Base-by-base conservation (phyloP, 768 basidiomycete species). In the Russula abietina region DNA sequence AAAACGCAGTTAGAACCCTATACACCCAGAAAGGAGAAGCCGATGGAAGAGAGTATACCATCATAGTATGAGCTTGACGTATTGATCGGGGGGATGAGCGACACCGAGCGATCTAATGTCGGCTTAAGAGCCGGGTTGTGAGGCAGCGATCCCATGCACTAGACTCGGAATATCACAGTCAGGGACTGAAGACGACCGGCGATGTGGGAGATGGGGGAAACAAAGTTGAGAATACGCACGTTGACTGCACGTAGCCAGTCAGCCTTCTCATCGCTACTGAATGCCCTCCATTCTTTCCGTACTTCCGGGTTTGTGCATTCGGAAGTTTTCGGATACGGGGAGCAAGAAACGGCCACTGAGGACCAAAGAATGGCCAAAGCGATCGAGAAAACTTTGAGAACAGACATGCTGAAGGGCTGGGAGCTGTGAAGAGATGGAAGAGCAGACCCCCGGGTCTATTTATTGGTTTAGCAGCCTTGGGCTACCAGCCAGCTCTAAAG, bases 191-290 rank as follows among this genome's bases (percentile, higher is more conserved):
- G 30, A 45, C 4, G 11, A 50, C 6, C 11, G 16, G n/a, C n/a
- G n/a, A 57, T 16, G 17, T 2, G 19, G 7, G 26, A 12, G 3
- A 24, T n/a, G n/a, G n/a, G n/a, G n/a, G n/a, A n/a, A n/a, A n/a
- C n/a, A n/a, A n/a, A n/a, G n/a, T n/a, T 48, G 50, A n/a, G 24
- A 24, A 50, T 53, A 48, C 67, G 11, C 19, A 71, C 70, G 33
- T 71, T 69, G 38, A 70, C 61, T n/a, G 71, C 70, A 2, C 60
- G 52, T 33, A 71, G 67, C 70, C 70, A 71, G 4, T 66, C 70
- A 5, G 55, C 63, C 36, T 63, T 64, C 33, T 71, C 66, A 5
- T 26, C 22, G 1, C 16, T 19, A 33, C 55, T 55, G 17, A 71
- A 52, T 46, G 55, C 57, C 39, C 70, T 62, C 71, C 71, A 71